Base-by-base conservation (phyloP, 2,329 filamentous ascomycete species). In the Cladobotryum mycophilum region DNA sequence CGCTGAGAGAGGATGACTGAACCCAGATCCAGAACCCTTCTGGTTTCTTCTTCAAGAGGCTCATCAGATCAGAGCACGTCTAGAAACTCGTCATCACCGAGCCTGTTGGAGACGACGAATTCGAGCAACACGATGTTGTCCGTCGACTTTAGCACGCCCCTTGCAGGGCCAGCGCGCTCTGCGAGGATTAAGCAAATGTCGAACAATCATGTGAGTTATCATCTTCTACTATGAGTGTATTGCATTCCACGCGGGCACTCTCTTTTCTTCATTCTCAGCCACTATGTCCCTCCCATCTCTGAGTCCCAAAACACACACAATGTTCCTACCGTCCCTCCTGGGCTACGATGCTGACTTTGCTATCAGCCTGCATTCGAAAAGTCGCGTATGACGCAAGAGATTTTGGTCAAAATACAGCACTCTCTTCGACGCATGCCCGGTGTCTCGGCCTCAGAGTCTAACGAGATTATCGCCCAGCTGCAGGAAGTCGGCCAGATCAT, bases 361-460 rank as follows among this genome's bases (percentile, higher is more conserved):
- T 34, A 11, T 14, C 18, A 71, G 69, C 61, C 65, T 11, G 67
- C 68, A 2, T 68, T 67, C 49, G 60, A 59, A 30, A 64, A 67
- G 48, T 63, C 62, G 3, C 65, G 67, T 8, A 51, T 56, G 6
- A 61, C 63, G 38, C 69, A 71, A 45, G 61, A 67, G 44, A 63
- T 68, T 4, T 61, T 71, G 13, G 63, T 65, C 55, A 68, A 66
- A 53, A 60, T 69, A 3, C 68, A 70, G 51, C 68, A 66, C 4
- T 64, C 64, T 3, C 61, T 71, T n/a, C 66, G 67, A 4, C 65
- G 67, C 40, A 69, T 71, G 64, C 67, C 69, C 6, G 68, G 68
- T 9, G 63, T 71, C 37, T 65, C 67, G 0, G 57, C 63, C 35
- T 56, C 58, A 20, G 65, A 70, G 20, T 64, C 67, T 2, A 58